Evolutionary conservation across 768 basidiomycete genomes (phyloP), one percentile per base, ranked within the genome.

Genomic region (Tricholoma bakamatsutake): DNA sequence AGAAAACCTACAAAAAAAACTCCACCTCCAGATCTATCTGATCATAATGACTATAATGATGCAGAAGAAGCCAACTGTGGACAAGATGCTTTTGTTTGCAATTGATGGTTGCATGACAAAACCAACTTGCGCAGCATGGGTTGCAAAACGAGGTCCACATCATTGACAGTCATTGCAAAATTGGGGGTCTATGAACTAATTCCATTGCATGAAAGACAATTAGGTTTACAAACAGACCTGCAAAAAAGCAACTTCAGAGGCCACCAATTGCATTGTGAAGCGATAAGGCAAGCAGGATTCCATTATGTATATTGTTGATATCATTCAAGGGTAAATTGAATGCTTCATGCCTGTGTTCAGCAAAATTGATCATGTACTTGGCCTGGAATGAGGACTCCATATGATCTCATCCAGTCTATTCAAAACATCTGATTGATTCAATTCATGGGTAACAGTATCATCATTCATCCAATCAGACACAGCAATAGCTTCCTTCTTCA

Each of bases 281-380:
- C 4, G 24, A 17, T 34, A 3, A 7, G 35, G 31, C 31, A 34
- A 52, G 50, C 35, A 52, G 35, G 56, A 63, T 61, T 45, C 62
- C 60, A 42, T 63, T 63, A 50, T 58, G 57, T 39, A 47, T 52
- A 59, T 63, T 58, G 37, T 63, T 61, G 55, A 63, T 63, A 53
- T 40, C 48, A 11, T 58, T 31, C 47, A 61, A 59, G 57, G 59
- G 61, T 56, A 59, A 59, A 39, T 62, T 57, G 31, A 62, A 34
- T 42, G 50, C 57, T 61, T 60, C 57, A 50, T 57, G 28, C 52
- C 59, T 60, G 48, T 62, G 57, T 35, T 54, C 15, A 52, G 55
- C 54, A 18, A 62, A 57, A 57, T 55, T 55, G 24, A 34, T 57
- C 21, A 63, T 58, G 55, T 62, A 63, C 59, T 61, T 34, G 34